Base-by-base conservation (phyloP, 2,329 filamentous ascomycete genomes). In the Microsporum ferrugineum region DNA sequence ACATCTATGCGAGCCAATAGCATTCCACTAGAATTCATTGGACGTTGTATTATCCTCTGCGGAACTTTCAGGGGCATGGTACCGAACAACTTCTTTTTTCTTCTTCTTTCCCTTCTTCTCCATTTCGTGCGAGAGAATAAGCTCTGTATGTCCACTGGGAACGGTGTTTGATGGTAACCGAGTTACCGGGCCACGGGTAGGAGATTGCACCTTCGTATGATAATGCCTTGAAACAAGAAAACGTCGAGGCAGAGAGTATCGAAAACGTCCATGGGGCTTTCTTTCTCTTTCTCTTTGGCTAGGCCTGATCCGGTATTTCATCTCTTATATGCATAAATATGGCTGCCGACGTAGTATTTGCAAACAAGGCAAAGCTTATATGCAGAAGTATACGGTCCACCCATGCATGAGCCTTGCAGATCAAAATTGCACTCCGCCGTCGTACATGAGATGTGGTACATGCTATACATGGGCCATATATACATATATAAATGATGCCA, bases 321-420 rank as follows among this genome's bases (percentile, higher is more conserved):
- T 34, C 5, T 36, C 5, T 23, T 36, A 5, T 34, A 36, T 55
- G 45, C 39, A 55, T 36, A 31, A 17, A 55, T 36, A 14, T 5
- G 31, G 33, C 14, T 36, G 51, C 51, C 51, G 33, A 55, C 33
- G 51, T 55, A 34, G 51, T 55, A 55, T 55, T 55, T 55, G 31
- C 51, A 36, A 34, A 17, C 51, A 55, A 55, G 31, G n/a, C 31
- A 36, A 55, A 55, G 51, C 51, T 55, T 55, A 38, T 55, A 55
- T 55, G 31, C 31, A 31, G 0, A n/a, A n/a, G 39, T 47, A 53
- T 31, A 53, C 51, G 51, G 51, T 23, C 51, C 51, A 55, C 51
- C 17, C 51, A 55, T 55, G 51, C 51, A 55, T 55, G 51, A 58
- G 36, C 39, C 56, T 45, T 58, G 56, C 56, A 58, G 56, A 58